Percentiles rank a stretch among this genome's conserved stretches.
Evolutionary conservation across 371 early-diverging fungal species (phyloP).

Genomic region (Rhizopus sp.): DNA sequence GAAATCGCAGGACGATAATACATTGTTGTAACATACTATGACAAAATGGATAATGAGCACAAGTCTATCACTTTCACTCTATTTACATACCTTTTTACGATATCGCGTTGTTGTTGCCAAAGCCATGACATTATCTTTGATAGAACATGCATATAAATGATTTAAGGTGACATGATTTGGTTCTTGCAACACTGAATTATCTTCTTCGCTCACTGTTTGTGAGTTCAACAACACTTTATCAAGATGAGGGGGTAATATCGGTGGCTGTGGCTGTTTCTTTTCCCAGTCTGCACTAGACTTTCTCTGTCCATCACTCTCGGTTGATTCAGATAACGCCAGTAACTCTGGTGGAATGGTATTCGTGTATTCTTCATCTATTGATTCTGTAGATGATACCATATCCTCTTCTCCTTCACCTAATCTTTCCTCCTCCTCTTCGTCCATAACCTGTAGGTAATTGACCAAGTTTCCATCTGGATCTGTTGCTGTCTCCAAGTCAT

Average conservation of each 20-base stretch:
- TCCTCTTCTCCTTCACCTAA: slow-evolving; percentile 46
- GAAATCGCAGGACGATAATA: no score
- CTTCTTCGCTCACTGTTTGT: slow-evolving; percentile 67
- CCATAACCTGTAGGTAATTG: slow-evolving; percentile 87
- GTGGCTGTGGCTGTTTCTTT: slow-evolving; percentile 67
- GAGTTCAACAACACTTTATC: slow-evolving; percentile 89
- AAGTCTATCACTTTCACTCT: no score
- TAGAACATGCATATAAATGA: slow-evolving; percentile 94
- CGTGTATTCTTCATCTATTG: slow-evolving; percentile 66
- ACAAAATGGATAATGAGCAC: no score
- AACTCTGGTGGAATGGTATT: slow-evolving; percentile 64
- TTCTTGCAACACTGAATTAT: slow-evolving; percentile 78
- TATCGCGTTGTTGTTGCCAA: slow-evolving; percentile 86
- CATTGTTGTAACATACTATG: no score
- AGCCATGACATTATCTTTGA: slow-evolving; percentile 96
- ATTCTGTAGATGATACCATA: slow-evolving; percentile 23
- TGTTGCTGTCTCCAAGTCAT: slow-evolving; percentile 86
- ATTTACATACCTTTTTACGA: slow-evolving; percentile 72
- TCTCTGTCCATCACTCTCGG: slow-evolving; percentile 5
- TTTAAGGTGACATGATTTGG: slow-evolving; percentile 95
- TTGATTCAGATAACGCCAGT: slow-evolving; percentile 32
- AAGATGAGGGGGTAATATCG: slow-evolving; percentile 88
- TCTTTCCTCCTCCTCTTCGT: slow-evolving; percentile 58
- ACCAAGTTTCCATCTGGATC: slow-evolving; percentile 95
- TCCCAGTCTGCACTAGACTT: slow-evolving; percentile 37